Percentiles rank a stretch among this genome's conserved stretches.
phyloP scores from a whole-genome alignment of 1,284 basidiomycete species.

The Ustilago xerochloae region DNA sequence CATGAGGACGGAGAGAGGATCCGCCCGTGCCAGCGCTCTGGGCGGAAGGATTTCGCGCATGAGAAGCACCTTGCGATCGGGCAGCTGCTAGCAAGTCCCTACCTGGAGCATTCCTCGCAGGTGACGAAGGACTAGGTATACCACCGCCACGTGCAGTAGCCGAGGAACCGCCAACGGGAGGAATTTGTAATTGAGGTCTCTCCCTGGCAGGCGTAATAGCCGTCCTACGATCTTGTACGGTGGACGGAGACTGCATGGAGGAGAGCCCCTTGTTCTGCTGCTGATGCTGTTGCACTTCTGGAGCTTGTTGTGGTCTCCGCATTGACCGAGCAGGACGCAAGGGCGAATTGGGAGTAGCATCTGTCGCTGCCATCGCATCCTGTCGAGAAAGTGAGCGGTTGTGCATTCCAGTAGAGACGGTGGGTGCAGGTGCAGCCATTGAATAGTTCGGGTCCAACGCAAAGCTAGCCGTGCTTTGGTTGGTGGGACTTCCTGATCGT shows the following conservation, averaged over 20 bases:
- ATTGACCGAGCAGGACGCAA: slow-evolving; percentile 53
- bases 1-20: slow-evolving; percentile 1
- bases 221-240: slow-evolving; percentile 18
- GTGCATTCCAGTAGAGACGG: slow-evolving; percentile 3
- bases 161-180: slow-evolving; percentile 22
- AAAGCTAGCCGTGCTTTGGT: slow-evolving; percentile 42
- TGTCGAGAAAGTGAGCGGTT: slow-evolving; percentile 12
- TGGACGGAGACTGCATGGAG: slow-evolving; percentile 14
- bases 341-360: slow-evolving; percentile 30
- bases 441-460: slow-evolving; percentile 25
- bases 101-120: slow-evolving; percentile 26
- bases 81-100: slow-evolving; percentile 36
- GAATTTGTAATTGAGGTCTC: slow-evolving; percentile 38
- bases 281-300: slow-evolving; percentile 11
- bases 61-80: slow-evolving; percentile 12
- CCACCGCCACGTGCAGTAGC: slow-evolving; percentile 6
- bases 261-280: slow-evolving; percentile 7
- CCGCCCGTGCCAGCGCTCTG: slow-evolving; percentile 17
- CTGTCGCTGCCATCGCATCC: slow-evolving; percentile 1
- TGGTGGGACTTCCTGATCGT: slow-evolving; percentile 22
- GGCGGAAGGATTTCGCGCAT: slow-evolving; percentile 29
- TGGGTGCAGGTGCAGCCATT: slow-evolving; percentile 7
- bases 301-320: slow-evolving; percentile 48
- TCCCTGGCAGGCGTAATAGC: slow-evolving; percentile 7
- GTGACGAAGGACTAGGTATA: slow-evolving; percentile 31